A percentile compares a stretch with the other conserved stretches of the same genome.
phyloP scores from a whole-genome alignment of 768 basidiomycete species.

The Tephrocybe sp. region DNA sequence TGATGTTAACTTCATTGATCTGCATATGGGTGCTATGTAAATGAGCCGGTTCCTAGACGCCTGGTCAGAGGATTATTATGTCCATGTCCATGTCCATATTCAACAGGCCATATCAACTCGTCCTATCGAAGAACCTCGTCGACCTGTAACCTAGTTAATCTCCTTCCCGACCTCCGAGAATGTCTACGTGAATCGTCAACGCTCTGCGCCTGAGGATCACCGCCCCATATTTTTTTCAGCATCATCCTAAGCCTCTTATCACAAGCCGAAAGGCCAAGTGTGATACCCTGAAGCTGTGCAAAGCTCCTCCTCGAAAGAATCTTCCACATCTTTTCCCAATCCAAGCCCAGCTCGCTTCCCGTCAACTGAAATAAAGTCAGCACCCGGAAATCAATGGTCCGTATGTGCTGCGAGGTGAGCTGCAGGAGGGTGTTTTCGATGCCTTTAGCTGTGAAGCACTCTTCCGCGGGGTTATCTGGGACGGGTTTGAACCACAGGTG shows the following conservation, averaged over 20 bases:
- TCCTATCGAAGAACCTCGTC: slow-evolving; percentile 11
- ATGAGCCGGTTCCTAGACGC: background rate
- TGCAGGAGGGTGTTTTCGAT: slow-evolving; percentile 17
- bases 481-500: slow-evolving; percentile 20
- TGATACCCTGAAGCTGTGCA: slow-evolving; percentile 8
- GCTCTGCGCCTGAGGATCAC: background rate
- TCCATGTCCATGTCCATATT: background rate
- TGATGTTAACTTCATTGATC: background rate
- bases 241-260: slow-evolving; percentile 13
- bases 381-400: slow-evolving; percentile 12
- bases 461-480: slow-evolving; percentile 11
- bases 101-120: background rate
- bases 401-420: slow-evolving; percentile 14
- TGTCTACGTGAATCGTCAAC: slow-evolving; percentile 8
- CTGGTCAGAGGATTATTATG: background rate
- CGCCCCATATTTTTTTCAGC: slow-evolving; percentile 15
- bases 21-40: too few relatives aligned
- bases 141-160: slow-evolving; percentile 13
- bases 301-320: slow-evolving; percentile 14
- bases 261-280: slow-evolving; percentile 12
- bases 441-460: slow-evolving; percentile 15
- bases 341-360: slow-evolving; percentile 12
- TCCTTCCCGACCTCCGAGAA: slow-evolving; percentile 13
- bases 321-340: slow-evolving; percentile 16
- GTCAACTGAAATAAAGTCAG: slow-evolving; percentile 12